These are phyloP conservation scores for Alternaria novae-zelandiae DNA, from an alignment of 2,329 filamentous ascomycete species.

Conservation along the genomic window DNA sequence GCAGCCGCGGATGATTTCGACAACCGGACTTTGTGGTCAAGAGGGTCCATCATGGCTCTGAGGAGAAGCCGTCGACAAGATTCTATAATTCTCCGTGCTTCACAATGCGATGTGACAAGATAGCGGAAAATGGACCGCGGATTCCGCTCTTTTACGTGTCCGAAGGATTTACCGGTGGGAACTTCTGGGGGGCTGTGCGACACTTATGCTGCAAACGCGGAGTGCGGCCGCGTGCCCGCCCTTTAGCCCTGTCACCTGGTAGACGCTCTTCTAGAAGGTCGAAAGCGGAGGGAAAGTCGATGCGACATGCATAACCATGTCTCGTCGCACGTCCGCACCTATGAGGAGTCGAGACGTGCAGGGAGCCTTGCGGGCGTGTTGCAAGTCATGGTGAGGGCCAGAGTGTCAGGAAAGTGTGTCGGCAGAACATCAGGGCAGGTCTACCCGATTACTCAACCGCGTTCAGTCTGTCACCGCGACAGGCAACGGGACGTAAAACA, in stretches of 20 bases:
- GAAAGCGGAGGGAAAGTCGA: conserved; percentile 25
- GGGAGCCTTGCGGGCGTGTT: conserved; percentile 25
- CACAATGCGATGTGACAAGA: conserved; percentile 2
- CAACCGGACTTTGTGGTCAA: neutral
- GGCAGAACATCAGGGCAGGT: conserved; percentile 25
- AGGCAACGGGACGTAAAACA: conserved; percentile 44
- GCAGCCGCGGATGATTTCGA: neutral
- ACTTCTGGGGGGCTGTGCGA: conserved; percentile 9
- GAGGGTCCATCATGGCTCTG: neutral
- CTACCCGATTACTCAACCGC: conserved; percentile 36
- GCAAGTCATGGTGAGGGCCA: conserved; percentile 36
- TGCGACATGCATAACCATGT: conserved; percentile 23
- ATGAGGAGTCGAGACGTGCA: conserved; percentile 17
- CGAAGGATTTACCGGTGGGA: conserved; percentile 8
- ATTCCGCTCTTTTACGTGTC: conserved; percentile 12
- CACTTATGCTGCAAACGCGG: conserved; percentile 29
- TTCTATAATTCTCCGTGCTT: neutral
- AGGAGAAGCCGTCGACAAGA: neutral
- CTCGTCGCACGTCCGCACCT: conserved; percentile 25
- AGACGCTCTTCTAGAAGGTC: conserved; percentile 18
- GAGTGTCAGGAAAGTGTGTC: conserved; percentile 39
- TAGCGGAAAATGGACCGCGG: conserved; percentile 10
- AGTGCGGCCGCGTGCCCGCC: conserved; percentile 16
- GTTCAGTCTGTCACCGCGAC: conserved; percentile 22
- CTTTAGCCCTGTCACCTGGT: conserved; percentile 10